Percentiles rank a stretch among this genome's conserved stretches.
phyloP scores from a whole-genome alignment of 2,329 filamentous ascomycete species.

The Plenodomus lindquistii region DNA sequence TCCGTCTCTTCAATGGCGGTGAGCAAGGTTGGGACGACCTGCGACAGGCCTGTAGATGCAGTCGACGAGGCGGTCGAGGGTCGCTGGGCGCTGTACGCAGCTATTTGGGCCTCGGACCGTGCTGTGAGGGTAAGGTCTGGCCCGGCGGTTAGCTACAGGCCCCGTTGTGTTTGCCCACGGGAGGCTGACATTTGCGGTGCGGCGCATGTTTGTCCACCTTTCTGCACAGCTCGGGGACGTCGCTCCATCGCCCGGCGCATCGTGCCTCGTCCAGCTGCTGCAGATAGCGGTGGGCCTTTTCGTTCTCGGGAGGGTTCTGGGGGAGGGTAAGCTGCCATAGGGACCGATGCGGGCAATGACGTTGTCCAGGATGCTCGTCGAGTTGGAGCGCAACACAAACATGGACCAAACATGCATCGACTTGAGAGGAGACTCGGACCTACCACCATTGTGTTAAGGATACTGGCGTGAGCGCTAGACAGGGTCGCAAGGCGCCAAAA shows the following conservation, averaged over 20 bases:
- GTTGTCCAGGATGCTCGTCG: conserved; percentile 22
- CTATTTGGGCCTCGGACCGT: conserved; percentile 52
- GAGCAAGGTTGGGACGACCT: conserved; percentile 47
- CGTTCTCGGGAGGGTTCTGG: conserved; percentile 57
- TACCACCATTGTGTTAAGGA: conserved; percentile 43
- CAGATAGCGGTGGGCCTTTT: conserved; percentile 83
- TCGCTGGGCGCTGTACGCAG: conserved; percentile 47
- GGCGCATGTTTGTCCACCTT: conserved; percentile 95
- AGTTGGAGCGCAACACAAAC: neutral
- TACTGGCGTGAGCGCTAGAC: conserved; percentile 32
- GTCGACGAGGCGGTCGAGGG: conserved; percentile 49
- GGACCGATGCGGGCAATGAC: conserved; percentile 29
- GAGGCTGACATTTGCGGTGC: conserved; percentile 73
- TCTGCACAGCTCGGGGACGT: conserved; percentile 83
- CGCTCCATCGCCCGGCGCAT: conserved; percentile 84
- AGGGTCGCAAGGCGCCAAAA: conserved; percentile 19
- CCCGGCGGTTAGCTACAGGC: conserved; percentile 17
- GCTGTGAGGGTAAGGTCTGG: conserved; percentile 53
- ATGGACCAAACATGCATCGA: neutral
- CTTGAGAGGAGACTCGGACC: conserved; percentile 17
- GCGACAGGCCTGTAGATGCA: conserved; percentile 34
- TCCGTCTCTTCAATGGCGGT: conserved; percentile 46
- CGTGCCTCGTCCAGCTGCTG: conserved; percentile 81
- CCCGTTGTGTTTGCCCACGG: conserved; percentile 5
- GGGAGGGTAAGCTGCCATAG: conserved; percentile 31